These are phyloP conservation scores for Trifolium fragiferum DNA, from an alignment of 306 rosid species.

Conservation along the genomic window DNA sequence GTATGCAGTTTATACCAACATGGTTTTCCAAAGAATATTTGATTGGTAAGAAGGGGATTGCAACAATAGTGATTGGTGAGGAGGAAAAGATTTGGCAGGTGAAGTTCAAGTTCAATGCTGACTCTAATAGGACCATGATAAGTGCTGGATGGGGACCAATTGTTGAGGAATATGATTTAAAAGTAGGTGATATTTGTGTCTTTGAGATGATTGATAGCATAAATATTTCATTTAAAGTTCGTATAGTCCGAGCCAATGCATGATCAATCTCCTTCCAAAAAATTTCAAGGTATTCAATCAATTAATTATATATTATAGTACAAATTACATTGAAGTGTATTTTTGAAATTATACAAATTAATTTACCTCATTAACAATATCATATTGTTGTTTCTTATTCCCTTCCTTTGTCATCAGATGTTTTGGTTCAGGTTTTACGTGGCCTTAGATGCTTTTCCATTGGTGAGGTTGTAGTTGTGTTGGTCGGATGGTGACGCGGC, in stretches of 20 bases:
- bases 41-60: not conserved
- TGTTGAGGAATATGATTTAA: not conserved
- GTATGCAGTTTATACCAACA: conserved; percentile 3
- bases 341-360: too few relatives aligned
- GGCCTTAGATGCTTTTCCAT: too few relatives aligned
- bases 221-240: not conserved
- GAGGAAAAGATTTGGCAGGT: not conserved
- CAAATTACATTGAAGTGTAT: not conserved
- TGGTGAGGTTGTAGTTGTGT: too few relatives aligned
- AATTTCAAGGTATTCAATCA: conserved; percentile 9
- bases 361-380: too few relatives aligned
- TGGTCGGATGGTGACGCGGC: too few relatives aligned
- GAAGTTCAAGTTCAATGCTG: not conserved
- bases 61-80: not conserved
- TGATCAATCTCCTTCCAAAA: not conserved
- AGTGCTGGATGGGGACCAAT: not conserved
- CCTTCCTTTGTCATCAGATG: too few relatives aligned
- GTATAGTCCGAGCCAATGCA: not conserved
- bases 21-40: not conserved
- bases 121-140: not conserved
- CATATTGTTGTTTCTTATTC: too few relatives aligned
- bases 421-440: too few relatives aligned
- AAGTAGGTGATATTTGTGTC: conserved; percentile 30
- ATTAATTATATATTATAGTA: not conserved
- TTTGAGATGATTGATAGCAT: conserved; percentile 20